Conservation (phyloP, 805 yeast genomes). For the Brettanomyces bruxellensis region DNA sequence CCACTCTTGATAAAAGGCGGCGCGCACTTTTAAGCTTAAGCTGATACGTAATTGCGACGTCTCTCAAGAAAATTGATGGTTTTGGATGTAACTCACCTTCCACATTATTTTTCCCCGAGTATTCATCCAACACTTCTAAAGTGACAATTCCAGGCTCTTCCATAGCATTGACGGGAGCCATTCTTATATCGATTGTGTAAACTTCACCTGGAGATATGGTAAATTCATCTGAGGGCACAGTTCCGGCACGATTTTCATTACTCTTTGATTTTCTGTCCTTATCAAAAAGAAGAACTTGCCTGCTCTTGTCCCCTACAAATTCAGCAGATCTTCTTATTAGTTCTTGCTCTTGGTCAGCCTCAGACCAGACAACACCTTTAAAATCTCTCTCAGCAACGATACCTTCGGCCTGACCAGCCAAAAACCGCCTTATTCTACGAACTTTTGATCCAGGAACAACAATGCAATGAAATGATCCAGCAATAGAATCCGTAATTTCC, state of each 20-base stretch:
- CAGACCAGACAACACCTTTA: conserved; percentile 88
- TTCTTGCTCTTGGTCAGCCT: conserved; percentile 63
- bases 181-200: conserved; percentile 71
- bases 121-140: conserved; percentile 55
- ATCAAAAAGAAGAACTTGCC: conserved; percentile 29
- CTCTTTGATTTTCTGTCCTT: conserved; percentile 27
- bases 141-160: conserved; percentile 63
- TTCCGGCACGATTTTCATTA: conserved; percentile 31
- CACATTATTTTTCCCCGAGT: conserved; percentile 52
- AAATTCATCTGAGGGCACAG: conserved; percentile 67
- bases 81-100: conserved; percentile 43
- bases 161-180: conserved; percentile 49
- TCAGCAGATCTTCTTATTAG: conserved; percentile 37
- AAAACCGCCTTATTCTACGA: conserved; percentile 83
- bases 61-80: conserved; percentile 75
- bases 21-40: conserved; percentile 71
- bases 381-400: conserved; percentile 85
- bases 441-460: conserved; percentile 91
- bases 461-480: conserved; percentile 70
- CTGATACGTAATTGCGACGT: conserved; percentile 72
- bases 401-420: conserved; percentile 94
- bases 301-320: conserved; percentile 18
- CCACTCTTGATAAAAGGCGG: conserved; percentile 59
- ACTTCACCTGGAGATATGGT: conserved; percentile 74
- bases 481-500: conserved; percentile 74